phyloP scores from a whole-genome alignment of 192 early-diverging fungal species.

The Lobosporangium transversale region DNA sequence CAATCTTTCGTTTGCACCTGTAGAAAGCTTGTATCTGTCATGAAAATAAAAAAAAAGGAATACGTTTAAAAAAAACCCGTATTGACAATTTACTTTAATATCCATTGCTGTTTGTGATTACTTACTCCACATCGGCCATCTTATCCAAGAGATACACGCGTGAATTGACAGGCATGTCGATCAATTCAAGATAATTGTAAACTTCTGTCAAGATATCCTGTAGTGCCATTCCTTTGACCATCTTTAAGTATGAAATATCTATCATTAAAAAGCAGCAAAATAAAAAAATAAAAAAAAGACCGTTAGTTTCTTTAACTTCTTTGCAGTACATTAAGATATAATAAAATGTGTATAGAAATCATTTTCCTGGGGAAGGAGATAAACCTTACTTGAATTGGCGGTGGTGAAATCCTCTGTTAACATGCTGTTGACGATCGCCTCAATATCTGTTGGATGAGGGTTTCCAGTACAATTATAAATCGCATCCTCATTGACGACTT shows the following conservation, averaged over 20 bases:
- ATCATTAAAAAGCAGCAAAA: too few species aligned
- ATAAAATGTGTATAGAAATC: too few species aligned
- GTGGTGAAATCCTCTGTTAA: constrained; percentile 87
- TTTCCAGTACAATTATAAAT: constrained; percentile 95
- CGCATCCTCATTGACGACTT: constrained; percentile 74
- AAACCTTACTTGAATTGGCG: constrained; percentile 68
- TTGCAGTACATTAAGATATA: neutral
- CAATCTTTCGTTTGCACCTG: constrained; percentile 85
- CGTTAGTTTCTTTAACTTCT: neutral
- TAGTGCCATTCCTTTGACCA: constrained; percentile 88
- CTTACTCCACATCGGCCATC: constrained; percentile 90
- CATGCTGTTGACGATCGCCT: constrained; percentile 79
- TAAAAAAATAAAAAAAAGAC: neutral
- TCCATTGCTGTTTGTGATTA: too few species aligned
- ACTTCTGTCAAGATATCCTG: constrained; percentile 91
- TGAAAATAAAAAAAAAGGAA: constrained; percentile 14
- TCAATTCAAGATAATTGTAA: constrained; percentile 65
- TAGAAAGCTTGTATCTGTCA: constrained; percentile 80
- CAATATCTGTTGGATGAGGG: constrained; percentile 89
- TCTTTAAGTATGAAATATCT: constrained; percentile 82
- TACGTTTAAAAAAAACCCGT: neutral
- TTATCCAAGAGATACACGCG: constrained; percentile 79
- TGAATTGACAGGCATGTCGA: constrained; percentile 80
- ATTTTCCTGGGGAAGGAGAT: too few species aligned
- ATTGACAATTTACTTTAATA: too few species aligned